Evolutionary conservation across 2,329 filamentous ascomycete species (phyloP).

Genomic region (Elsinoe arachidis): DNA sequence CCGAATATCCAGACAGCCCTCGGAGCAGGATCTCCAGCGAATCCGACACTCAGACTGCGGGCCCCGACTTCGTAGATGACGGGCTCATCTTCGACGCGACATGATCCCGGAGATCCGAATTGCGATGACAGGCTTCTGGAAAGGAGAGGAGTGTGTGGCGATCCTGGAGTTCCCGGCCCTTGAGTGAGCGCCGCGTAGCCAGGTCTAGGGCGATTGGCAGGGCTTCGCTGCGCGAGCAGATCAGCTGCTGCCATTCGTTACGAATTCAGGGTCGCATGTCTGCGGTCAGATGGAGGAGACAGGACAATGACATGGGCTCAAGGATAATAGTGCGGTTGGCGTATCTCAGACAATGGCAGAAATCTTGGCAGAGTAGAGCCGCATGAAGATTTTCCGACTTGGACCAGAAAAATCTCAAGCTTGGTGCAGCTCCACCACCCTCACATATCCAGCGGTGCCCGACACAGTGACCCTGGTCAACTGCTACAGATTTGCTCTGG

Average conservation of each 20-base stretch:
- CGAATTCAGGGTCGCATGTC: background rate
- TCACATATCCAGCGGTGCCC: background rate
- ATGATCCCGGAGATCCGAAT: conserved; percentile 50
- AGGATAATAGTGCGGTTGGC: background rate
- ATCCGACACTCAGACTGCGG: conserved; percentile 70
- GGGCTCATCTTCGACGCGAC: conserved; percentile 62
- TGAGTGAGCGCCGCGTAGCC: conserved; percentile 22
- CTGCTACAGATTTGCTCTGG: background rate
- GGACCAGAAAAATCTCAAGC: conserved; percentile 5
- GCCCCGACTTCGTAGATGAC: conserved; percentile 76
- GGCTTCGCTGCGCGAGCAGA: conserved; percentile 13
- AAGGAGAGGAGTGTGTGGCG: conserved; percentile 49
- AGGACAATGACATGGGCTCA: background rate
- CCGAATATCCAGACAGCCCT: conserved; percentile 63
- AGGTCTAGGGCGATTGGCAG: conserved; percentile 12
- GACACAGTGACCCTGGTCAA: background rate
- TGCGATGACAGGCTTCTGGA: conserved; percentile 51
- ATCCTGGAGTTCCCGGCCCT: conserved; percentile 47
- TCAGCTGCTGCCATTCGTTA: conserved; percentile 13
- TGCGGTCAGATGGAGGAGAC: no score
- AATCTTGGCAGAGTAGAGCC: conserved; percentile 6
- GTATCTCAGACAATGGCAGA: background rate
- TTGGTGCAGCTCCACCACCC: conserved; percentile 1
- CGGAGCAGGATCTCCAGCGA: conserved; percentile 72
- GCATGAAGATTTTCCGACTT: conserved; percentile 12